Evolutionary conservation across 257 asterid species (phyloP).

Genomic region (Solanum okadae): DNA sequence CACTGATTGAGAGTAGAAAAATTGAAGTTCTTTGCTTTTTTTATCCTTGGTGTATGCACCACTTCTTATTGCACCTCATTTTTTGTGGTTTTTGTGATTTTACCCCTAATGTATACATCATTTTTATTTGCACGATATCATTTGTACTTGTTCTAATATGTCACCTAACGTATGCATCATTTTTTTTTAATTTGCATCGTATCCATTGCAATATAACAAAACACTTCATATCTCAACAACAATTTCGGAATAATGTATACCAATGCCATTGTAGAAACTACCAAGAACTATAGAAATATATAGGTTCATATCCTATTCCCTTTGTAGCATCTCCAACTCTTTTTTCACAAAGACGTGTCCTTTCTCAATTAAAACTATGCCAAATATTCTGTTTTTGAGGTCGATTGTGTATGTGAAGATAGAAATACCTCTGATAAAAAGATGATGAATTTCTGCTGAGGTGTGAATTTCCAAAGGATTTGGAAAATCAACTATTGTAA

Average conservation of each 20-base stretch:
- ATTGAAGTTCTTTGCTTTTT: background rate
- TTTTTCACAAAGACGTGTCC: background rate
- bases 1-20: background rate
- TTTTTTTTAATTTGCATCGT: background rate
- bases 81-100: background rate
- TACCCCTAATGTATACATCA: background rate
- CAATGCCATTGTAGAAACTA: background rate
- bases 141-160: background rate
- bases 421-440: background rate
- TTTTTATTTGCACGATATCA: background rate
- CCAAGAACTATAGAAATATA: background rate
- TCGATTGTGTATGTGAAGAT: background rate
- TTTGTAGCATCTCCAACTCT: background rate
- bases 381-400: background rate
- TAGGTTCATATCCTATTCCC: background rate
- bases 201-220: background rate
- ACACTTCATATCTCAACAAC: background rate
- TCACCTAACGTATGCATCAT: background rate
- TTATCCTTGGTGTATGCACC: background rate
- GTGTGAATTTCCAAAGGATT: background rate
- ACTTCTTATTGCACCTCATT: background rate
- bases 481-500: background rate
- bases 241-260: background rate
- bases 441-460: background rate
- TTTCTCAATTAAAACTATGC: background rate